Base-by-base conservation (phyloP, 345 rosid species). In the Capsella bursapastoris region DNA sequence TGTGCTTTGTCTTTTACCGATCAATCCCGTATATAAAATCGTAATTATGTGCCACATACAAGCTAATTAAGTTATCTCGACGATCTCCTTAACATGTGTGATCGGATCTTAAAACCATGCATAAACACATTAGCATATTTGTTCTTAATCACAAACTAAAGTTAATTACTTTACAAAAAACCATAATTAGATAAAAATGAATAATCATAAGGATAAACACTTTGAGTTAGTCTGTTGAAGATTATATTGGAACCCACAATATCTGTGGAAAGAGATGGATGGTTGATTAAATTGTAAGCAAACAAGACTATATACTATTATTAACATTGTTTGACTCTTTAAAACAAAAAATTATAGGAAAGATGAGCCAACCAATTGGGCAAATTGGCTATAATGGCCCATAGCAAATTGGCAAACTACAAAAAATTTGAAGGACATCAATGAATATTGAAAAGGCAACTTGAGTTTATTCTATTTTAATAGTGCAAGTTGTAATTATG, bases 401-500 rank as follows among this genome's bases (percentile, higher is more conserved):
- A 59, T 58, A 16, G 50, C 57, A 68, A 25, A 25, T 68, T 60
- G 49, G 15, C 63, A 75, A 59, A 34, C 60, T 68, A 41, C 47
- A 61, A 65, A 68, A 22, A 22, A 22, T 22, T 7, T 14, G 32
- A 61, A 43, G 79, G 68, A 61, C 68, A 62, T 61, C 69, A 68
- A 62, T 61, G 64, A 68, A 45, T 5, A 37, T 53, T 40, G 41
- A 68, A 61, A 75, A 44, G 79, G 64, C 62, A 45, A 75, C 50
- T 63, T 61, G 27, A 43, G 10, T 56, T 51, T 59, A 50, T 31
- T 60, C n/a, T 68, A 15, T 59, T 75, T 59, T 22, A 68, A 68
- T 61, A 6, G 35, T 76, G 50, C 64, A 76, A 76, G n/a, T 76
- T 69, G 79, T 69, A 53, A 69, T 76, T 69, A 76, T 69, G 65